Evolutionary conservation across 1,284 basidiomycete genomes (phyloP).

Genomic region (Trametes hirsuta): DNA sequence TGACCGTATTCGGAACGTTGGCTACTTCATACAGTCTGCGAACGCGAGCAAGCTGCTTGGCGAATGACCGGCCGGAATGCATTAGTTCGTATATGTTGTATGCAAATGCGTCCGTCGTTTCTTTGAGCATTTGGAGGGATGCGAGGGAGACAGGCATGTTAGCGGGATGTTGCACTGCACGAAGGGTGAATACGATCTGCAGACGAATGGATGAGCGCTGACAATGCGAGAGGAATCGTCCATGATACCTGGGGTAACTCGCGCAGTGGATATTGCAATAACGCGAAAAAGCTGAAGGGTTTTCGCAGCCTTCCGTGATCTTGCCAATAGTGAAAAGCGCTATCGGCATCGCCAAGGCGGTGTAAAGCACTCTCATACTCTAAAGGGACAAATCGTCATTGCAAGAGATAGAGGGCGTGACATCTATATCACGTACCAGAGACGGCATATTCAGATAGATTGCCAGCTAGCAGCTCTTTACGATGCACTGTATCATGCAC

Average conservation of each 20-base stretch:
- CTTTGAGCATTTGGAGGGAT: constrained; percentile 68
- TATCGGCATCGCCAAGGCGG: constrained; percentile 2
- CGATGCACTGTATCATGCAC: constrained; percentile 56
- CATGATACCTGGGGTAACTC: constrained; percentile 64
- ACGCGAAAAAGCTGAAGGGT: constrained; percentile 27
- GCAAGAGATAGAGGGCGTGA: background rate
- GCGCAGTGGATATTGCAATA: constrained; percentile 56
- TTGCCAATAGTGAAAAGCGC: constrained; percentile 7
- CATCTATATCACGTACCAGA: constrained; percentile 39
- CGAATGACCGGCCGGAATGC: constrained; percentile 57
- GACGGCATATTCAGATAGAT: constrained; percentile 56
- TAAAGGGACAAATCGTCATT: background rate
- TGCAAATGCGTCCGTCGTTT: constrained; percentile 60
- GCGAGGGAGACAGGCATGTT: constrained; percentile 74
- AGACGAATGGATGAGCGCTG: background rate
- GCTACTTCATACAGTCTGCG: constrained; percentile 66
- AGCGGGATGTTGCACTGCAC: constrained; percentile 68
- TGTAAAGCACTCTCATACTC: constrained; percentile 4
- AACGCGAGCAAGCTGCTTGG: constrained; percentile 56
- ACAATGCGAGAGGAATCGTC: background rate
- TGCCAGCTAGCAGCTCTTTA: constrained; percentile 74
- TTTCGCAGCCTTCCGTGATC: background rate
- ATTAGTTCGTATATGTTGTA: constrained; percentile 54
- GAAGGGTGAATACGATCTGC: constrained; percentile 72
- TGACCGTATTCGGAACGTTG: constrained; percentile 61